A percentile compares a stretch with the other conserved stretches of the same genome.
phyloP scores from a whole-genome alignment of 2,329 filamentous ascomycete species.

The Fusarium hostae region DNA sequence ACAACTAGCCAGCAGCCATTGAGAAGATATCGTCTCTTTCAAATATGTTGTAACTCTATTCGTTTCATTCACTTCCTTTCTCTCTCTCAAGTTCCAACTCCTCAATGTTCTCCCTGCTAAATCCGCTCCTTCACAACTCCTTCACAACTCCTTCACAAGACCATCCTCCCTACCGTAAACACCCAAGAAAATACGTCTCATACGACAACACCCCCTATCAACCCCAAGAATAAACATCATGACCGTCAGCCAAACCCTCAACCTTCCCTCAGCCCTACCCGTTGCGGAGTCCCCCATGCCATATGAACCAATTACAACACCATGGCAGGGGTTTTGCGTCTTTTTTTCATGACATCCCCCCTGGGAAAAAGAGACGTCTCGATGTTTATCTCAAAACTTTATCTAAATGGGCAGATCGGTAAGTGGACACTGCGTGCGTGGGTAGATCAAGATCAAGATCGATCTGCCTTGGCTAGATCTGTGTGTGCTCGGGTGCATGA shows the following conservation, averaged over 20 bases:
- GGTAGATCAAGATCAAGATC: conserved; percentile 33
- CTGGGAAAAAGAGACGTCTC: conserved; percentile 6
- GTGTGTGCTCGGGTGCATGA: conserved; percentile 23
- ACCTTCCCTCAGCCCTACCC: conserved; percentile 38
- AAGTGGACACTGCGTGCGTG: conserved; percentile 34
- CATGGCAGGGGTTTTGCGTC: conserved; percentile 34
- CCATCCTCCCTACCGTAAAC: not conserved
- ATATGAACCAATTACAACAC: conserved; percentile 33
- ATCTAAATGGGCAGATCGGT: conserved; percentile 30
- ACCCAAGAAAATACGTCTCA: conserved; percentile 11
- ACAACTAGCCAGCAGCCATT: not conserved
- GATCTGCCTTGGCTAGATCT: conserved; percentile 36
- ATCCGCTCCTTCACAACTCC: not conserved
- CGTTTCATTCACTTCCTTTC: not conserved
- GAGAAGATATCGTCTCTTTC: not conserved
- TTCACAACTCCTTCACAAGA: not conserved
- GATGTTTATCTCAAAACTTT: conserved; percentile 9
- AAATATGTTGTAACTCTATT: not conserved
- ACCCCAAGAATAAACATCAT: conserved; percentile 36
- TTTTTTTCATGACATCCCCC: conserved; percentile 22
- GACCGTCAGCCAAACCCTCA: conserved; percentile 33
- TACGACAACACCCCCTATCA: conserved; percentile 28
- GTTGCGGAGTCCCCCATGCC: conserved; percentile 33
- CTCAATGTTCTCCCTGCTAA: not conserved
- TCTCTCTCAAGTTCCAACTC: not conserved